Evolutionary conservation across 768 basidiomycete species (phyloP), one percentile per base, ranked within the genome.

Genomic region (Suillus spraguei): DNA sequence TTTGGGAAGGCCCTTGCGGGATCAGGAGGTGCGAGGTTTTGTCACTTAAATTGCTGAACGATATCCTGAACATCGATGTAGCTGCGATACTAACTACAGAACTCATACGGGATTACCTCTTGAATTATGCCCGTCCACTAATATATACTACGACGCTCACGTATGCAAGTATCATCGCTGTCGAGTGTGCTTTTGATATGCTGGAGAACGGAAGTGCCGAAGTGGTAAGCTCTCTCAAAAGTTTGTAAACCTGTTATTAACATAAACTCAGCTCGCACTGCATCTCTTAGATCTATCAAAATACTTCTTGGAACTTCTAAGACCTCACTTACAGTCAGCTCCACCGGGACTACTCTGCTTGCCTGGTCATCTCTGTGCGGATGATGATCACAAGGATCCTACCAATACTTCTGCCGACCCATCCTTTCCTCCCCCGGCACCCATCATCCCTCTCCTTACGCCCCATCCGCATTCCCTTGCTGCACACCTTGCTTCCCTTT

Each of bases 1-100:
- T 98, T 98, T 75, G 95, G 96, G 2, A 98, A 99, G 74, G 94
- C 92, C 0, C 78, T 97, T 47, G 93, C 89, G 16, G 87, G 87
- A 5, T 88, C 88, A 0, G 96, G 95, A 69, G 94, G 96, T 95
- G 63, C 66, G 91, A 81, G 28, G 22, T 38, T 42, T 38, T 33
- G 36, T 39, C 24, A 28, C 22, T 32, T 28, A 13, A 22, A 9
- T 9, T 14, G 60, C 47, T 66, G 54, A 67, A 32, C 10, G 8
- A 6, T 16, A 38, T 49, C 6, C 39, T 44, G 22, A 16, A 33
- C 5, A 35, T 52, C 41, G 16, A 49, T 38, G 2, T 60, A 90
- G 96, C 96, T 52, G 92, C 93, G 6, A 74, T 97, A 6, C 77
- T 97, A 42, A 89, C 88, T 17, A 89, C 80, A 17, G 80, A 83